A percentile compares a stretch with the other conserved stretches of the same genome.
Conservation (phyloP, 2,329 filamentous ascomycete genomes). For the Blumeria hordei region DNA sequence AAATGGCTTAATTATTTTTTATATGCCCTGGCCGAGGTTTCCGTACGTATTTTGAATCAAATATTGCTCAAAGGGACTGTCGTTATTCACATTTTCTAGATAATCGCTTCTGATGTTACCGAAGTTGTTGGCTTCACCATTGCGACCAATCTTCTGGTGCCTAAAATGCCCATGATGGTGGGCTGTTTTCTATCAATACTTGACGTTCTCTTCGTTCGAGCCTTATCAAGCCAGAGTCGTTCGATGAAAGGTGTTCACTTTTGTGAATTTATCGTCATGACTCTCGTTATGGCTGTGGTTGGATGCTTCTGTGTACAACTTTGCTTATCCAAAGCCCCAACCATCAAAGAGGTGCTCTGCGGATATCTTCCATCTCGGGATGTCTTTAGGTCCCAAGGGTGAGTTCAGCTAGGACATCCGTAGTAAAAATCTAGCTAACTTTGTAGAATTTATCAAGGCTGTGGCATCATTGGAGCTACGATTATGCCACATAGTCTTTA, state of each 20-base stretch:
- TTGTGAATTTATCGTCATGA: conserved; percentile 37
- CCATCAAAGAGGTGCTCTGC: conserved; percentile 30
- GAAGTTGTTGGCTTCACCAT: conserved; percentile 48
- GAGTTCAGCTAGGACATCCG: conserved; percentile 3
- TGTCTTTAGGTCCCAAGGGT: conserved; percentile 29
- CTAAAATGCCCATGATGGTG: conserved; percentile 35
- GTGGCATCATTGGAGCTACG: conserved; percentile 52
- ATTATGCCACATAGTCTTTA: conserved; percentile 47
- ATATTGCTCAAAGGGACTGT: neutral
- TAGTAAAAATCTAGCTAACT: neutral
- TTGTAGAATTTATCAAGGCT: conserved; percentile 35
- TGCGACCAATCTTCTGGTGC: conserved; percentile 37
- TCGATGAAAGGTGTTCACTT: conserved; percentile 29
- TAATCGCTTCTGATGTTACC: conserved; percentile 9
- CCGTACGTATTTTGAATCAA: neutral
- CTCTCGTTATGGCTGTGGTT: conserved; percentile 38
- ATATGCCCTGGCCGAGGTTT: neutral
- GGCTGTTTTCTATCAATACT: conserved; percentile 41
- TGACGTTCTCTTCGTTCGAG: conserved; percentile 39
- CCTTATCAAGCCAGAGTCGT: conserved; percentile 36
- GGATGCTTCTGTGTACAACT: conserved; percentile 46
- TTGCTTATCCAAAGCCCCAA: conserved; percentile 28
- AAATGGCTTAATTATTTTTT: neutral
- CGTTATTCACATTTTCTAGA: neutral
- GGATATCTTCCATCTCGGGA: conserved; percentile 37